Conservation (phyloP, 345 rosid genomes). For the Microcos paniculata region DNA sequence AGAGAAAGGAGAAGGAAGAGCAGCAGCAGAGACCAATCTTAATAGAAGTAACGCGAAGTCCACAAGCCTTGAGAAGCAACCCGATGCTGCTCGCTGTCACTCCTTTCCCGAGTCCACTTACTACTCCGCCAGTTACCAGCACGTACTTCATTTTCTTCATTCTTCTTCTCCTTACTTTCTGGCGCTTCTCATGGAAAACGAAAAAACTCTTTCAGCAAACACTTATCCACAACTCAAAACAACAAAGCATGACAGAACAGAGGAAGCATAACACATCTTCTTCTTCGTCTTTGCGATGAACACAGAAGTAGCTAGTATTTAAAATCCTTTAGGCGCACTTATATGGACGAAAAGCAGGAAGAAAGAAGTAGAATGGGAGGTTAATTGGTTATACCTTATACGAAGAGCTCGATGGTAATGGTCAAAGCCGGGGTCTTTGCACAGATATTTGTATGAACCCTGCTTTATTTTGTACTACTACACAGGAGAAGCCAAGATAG, state of each 20-base stretch:
- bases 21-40: constrained; percentile 56
- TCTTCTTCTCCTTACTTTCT: not conserved
- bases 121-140: constrained; percentile 68
- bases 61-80: constrained; percentile 68
- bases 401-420: not conserved
- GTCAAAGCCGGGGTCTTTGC: not conserved
- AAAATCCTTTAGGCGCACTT: not conserved
- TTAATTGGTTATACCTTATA: not conserved
- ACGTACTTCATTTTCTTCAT: constrained; percentile 54
- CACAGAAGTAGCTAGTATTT: not conserved
- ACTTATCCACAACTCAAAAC: not conserved
- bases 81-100: constrained; percentile 72
- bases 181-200: not conserved
- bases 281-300: not conserved
- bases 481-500: too few species aligned
- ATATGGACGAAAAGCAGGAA: not conserved
- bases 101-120: constrained; percentile 72
- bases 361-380: not conserved
- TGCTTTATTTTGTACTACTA: too few species aligned
- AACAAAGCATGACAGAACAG: not conserved
- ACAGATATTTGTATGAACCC: not conserved
- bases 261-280: not conserved
- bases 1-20: not conserved
- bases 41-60: constrained; percentile 79
- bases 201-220: not conserved